phyloP scores from a whole-genome alignment of 192 early-diverging fungal genomes.

The Oehlia diaphana region DNA sequence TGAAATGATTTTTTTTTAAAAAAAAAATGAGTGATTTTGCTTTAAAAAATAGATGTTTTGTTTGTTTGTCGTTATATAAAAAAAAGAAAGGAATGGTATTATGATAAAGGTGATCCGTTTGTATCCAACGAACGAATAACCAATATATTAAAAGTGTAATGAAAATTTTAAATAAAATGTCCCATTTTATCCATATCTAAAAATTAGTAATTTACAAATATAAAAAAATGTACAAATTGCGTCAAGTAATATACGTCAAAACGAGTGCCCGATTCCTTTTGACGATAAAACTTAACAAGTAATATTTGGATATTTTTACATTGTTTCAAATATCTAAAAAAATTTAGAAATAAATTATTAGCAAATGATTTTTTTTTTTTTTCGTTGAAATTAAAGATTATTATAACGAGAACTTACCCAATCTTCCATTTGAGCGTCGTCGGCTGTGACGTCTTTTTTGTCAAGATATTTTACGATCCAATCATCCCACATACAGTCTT shows the following conservation, averaged over 20 bases:
- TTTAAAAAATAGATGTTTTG: no score
- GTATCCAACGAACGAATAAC: no score
- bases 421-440: neutral
- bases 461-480: neutral
- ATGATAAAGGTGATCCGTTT: no score
- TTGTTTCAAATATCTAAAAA: neutral
- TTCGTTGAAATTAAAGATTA: no score
- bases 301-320: neutral
- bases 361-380: no score
- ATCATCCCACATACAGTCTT: neutral
- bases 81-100: no score
- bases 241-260: neutral
- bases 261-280: neutral
- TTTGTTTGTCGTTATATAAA: no score
- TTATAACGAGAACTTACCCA: neutral
- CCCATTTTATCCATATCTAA: neutral
- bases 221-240: neutral
- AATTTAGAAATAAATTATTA: no score
- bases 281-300: neutral
- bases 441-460: neutral
- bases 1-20: no score
- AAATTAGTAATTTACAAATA: neutral
- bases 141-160: neutral
- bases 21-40: no score
- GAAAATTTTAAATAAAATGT: neutral